Conservation (phyloP, 345 rosid species). For the Syzygium aromaticum region DNA sequence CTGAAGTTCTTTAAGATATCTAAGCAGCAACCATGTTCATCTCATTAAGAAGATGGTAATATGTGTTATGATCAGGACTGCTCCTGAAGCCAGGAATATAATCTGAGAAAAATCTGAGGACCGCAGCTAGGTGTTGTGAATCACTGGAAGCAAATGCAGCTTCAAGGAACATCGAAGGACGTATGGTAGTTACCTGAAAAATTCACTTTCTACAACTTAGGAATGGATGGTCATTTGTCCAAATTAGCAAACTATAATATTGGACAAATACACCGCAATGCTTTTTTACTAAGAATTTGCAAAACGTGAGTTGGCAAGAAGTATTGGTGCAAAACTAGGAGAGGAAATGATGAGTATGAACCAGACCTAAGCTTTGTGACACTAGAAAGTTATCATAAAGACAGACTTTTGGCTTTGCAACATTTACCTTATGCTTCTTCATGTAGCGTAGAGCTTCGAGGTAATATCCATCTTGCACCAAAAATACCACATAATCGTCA, state of each 20-base stretch:
- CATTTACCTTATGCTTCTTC: conserved; percentile 75
- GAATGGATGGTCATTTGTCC: not conserved
- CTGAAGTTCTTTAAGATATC: not conserved
- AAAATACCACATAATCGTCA: conserved; percentile 63
- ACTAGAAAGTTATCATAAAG: not conserved
- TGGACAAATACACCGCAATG: not conserved
- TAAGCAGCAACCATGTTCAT: conserved; percentile 33
- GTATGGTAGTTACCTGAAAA: conserved; percentile 61
- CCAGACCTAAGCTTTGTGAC: not conserved
- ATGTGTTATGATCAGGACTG: conserved; percentile 51
- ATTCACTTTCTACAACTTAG: not conserved
- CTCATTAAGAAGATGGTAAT: conserved; percentile 53
- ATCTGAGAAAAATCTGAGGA: conserved; percentile 82
- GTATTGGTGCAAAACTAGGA: not conserved
- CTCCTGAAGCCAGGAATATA: conserved; percentile 60
- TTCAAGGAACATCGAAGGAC: conserved; percentile 71
- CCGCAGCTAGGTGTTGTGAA: conserved; percentile 77
- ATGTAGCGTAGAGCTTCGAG: conserved; percentile 86
- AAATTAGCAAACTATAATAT: not conserved
- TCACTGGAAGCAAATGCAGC: conserved; percentile 72
- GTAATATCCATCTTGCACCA: conserved; percentile 86
- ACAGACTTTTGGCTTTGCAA: not conserved
- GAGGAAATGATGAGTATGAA: not conserved
- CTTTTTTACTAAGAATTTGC: not conserved
- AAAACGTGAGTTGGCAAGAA: not conserved